Evolutionary conservation across 805 yeast genomes (phyloP).

Genomic region (Kuraishia molischiana): DNA sequence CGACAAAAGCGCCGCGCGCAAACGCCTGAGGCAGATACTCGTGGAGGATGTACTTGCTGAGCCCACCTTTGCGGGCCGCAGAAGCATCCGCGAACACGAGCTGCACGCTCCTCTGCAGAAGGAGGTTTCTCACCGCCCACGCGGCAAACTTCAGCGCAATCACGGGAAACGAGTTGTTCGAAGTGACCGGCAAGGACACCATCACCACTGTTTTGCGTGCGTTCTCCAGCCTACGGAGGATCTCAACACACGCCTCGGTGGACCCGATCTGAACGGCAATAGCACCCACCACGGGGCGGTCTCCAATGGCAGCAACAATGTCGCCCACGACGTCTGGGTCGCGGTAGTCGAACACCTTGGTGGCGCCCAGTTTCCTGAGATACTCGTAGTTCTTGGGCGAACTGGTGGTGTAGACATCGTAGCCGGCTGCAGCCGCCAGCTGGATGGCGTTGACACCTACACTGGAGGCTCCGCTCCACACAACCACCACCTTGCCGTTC

Average conservation of each 20-base stretch:
- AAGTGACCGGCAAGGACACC: too few relatives aligned
- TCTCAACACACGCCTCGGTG: not conserved
- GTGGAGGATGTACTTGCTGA: not conserved
- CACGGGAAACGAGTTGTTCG: too few relatives aligned
- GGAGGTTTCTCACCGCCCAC: not conserved
- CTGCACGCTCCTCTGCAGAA: not conserved
- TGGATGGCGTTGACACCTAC: constrained; percentile 8
- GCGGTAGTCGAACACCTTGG: constrained; percentile 6
- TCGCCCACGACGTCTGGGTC: constrained; percentile 2
- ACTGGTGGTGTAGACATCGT: constrained; percentile 7
- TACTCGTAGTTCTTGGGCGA: constrained; percentile 5
- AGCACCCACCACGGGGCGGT: constrained; percentile 9
- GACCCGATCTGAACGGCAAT: constrained; percentile 9
- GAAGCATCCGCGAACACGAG: too few relatives aligned
- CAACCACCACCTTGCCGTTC: constrained; percentile 2
- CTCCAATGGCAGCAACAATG: constrained; percentile 3
- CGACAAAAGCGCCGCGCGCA: not conserved
- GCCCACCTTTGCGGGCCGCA: too few relatives aligned
- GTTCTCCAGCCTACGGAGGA: not conserved
- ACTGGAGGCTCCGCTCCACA: constrained; percentile 7
- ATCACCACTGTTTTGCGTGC: not conserved
- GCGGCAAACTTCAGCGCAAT: too few relatives aligned
- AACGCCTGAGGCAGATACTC: not conserved
- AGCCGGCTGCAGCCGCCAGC: constrained; percentile 6
- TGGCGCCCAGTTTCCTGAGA: constrained; percentile 6